Base-by-base conservation (phyloP, 2,329 filamentous ascomycete genomes). In the Colletotrichum somersetense region DNA sequence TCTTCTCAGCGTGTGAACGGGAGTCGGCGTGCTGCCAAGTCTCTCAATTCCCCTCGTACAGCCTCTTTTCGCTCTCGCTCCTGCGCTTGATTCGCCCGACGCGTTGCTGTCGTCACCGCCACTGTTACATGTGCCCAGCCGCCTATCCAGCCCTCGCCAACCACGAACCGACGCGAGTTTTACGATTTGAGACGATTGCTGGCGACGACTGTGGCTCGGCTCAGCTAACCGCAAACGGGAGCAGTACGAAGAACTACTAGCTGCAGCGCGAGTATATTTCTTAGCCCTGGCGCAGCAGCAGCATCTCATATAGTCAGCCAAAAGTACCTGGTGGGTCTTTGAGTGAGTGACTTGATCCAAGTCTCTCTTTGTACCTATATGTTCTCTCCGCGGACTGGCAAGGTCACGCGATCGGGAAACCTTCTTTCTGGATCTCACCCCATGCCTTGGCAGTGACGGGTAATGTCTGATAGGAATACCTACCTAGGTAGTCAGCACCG, bases 311-410 rank as follows among this genome's bases (percentile, higher is more conserved):
- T 2, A 40, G 38, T 40, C 38, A 2, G 38, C 14, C 12, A 12
- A 5, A 14, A 40, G 40, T 42, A 18, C 7, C 35, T 10, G 18
- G 23, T 5, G 38, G 38, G 64, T 67, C 64, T 40, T 58, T 20
- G 26, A 67, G 64, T 20, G 26, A 67, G 64, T 58, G 68, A 67
- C 57, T 57, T 67, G n/a, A 20, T 35, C 8, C 57, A 62, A 71
- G 64, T 68, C 57, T 33, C 57, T 44, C 16, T 4, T 62, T 62
- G 63, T 71, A 56, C 48, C 50, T 62, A 23, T 50, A 62, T 71
- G 63, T 67, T 61, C n/a, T n/a, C 57, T 46, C 30, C 16, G 38
- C 35, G n/a, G 4, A 20, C 55, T 46, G n/a, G 14, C 48, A 48
- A n/a, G 18, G 38, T 26, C 38, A 7, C n/a, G 35, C 40, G 26